Percentiles rank a stretch among this genome's conserved stretches.
Conservation (phyloP, 1,284 basidiomycete genomes). For the Rhodotorula sp. region DNA sequence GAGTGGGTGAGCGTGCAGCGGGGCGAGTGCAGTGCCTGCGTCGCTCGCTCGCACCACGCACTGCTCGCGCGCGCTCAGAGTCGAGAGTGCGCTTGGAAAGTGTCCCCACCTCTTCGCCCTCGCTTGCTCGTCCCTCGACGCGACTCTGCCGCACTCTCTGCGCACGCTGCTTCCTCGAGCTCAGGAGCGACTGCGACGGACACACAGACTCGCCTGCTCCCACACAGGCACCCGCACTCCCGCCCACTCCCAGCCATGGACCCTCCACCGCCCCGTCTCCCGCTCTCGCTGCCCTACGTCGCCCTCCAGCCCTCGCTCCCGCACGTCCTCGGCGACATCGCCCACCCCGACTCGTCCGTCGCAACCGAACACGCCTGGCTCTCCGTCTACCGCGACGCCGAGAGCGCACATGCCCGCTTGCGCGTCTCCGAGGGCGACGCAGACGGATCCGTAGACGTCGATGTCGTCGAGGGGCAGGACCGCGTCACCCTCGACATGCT, state of each 20-base stretch:
- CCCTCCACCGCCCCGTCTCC: background rate
- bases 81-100: no score
- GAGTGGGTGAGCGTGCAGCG: no score
- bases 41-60: no score
- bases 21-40: no score
- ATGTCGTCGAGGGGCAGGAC: slow-evolving; percentile 39
- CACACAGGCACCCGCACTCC: background rate
- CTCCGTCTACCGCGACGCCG: slow-evolving; percentile 60
- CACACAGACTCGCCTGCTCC: no score
- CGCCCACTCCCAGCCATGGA: no score
- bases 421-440: slow-evolving; percentile 49
- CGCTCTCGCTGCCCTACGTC: slow-evolving; percentile 48
- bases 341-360: slow-evolving; percentile 56
- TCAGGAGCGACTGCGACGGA: no score
- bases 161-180: no score
- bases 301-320: slow-evolving; percentile 66
- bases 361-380: slow-evolving; percentile 68
- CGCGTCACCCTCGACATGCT: slow-evolving; percentile 32
- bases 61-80: no score
- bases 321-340: slow-evolving; percentile 63
- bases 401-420: slow-evolving; percentile 64
- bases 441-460: slow-evolving; percentile 38
- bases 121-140: no score
- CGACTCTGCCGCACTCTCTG: no score
- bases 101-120: no score